Conservation (phyloP, 257 asterid species). For the Craterostigma plantagineum region DNA sequence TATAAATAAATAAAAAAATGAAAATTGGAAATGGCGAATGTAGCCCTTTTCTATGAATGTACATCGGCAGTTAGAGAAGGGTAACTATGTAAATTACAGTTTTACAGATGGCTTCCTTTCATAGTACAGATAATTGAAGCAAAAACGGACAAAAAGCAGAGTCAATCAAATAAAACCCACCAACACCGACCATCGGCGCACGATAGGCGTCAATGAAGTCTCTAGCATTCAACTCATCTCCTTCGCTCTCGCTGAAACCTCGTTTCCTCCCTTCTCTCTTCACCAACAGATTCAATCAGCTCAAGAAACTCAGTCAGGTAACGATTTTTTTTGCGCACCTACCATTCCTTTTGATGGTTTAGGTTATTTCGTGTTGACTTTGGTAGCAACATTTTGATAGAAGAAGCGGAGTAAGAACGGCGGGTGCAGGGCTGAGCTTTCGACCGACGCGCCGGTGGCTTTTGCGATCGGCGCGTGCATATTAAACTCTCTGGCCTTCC, state of each 20-base stretch:
- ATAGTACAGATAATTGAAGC: too few species aligned
- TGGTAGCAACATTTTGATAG: constrained; percentile 9
- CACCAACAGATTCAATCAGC: constrained; percentile 21
- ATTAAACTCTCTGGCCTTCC: constrained; percentile 57
- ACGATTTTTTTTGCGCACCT: too few species aligned
- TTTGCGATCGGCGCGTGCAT: constrained; percentile 77
- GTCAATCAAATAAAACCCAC: too few species aligned
- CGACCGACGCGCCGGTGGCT: constrained; percentile 60
- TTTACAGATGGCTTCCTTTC: too few species aligned
- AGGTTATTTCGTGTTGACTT: not conserved
- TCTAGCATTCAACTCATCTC: constrained; percentile 21
- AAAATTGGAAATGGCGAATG: too few species aligned
- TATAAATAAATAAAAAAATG: too few species aligned
- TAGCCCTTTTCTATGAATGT: too few species aligned
- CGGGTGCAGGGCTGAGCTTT: constrained; percentile 62
- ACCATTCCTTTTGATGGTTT: too few species aligned
- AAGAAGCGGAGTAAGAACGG: constrained; percentile 30
- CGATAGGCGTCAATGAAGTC: constrained; percentile 19
- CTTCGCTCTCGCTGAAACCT: constrained; percentile 20
- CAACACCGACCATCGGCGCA: too few species aligned
- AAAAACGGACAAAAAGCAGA: too few species aligned
- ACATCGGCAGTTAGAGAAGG: too few species aligned
- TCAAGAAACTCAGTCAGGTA: constrained; percentile 30
- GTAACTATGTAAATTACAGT: too few species aligned
- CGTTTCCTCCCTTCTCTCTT: constrained; percentile 12